Conservation (phyloP, 2,329 filamentous ascomycete species). For the Magnaporthiopsis incrustans region DNA sequence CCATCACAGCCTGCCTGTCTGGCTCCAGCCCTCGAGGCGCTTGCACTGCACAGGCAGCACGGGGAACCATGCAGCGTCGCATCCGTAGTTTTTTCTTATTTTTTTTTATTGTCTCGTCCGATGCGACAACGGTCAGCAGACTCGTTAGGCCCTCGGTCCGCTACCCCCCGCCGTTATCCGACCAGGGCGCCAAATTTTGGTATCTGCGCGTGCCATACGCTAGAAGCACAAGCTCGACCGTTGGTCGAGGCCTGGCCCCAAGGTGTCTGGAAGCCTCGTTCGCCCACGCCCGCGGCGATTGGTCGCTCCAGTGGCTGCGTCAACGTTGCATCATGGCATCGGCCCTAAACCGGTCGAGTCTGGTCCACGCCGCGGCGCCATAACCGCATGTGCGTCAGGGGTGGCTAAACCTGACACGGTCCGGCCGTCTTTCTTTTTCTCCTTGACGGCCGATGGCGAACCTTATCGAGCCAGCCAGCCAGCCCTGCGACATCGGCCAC, state of each 20-base stretch:
- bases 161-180: neutral
- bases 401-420: neutral
- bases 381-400: neutral
- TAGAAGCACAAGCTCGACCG: neutral
- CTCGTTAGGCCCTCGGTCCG: neutral
- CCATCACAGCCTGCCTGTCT: no score
- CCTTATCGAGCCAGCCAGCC: neutral
- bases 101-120: neutral
- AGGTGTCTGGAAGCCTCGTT: neutral
- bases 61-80: neutral
- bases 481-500: neutral
- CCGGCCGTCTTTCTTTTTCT: neutral
- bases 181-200: no score
- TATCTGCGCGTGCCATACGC: no score
- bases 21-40: neutral
- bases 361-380: no score
- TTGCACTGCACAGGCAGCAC: no score
- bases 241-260: neutral
- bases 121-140: neutral
- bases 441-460: neutral
- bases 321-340: neutral
- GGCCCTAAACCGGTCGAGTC: neutral
- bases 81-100: neutral
- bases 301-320: no score
- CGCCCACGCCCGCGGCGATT: no score